Percentiles rank a stretch among this genome's conserved stretches.
Evolutionary conservation across 805 yeast species (phyloP).

Genomic region (Myxozyma geophila): DNA sequence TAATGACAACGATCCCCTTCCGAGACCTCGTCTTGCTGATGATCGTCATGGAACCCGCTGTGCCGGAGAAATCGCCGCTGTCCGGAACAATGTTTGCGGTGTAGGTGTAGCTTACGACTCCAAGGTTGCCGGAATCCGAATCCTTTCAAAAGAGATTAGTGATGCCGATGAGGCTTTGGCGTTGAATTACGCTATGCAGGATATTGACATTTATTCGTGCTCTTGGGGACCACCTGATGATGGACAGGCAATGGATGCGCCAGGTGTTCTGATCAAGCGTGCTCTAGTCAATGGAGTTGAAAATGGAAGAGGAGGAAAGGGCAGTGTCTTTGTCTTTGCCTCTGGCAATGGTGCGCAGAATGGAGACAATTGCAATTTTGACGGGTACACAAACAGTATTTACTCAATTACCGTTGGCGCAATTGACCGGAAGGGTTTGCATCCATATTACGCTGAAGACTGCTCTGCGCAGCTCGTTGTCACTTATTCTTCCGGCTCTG

Average conservation of each 20-base stretch:
- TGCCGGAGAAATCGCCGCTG: conserved; percentile 96
- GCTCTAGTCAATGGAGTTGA: conserved; percentile 84
- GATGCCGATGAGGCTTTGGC: conserved; percentile 92
- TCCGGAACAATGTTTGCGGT: conserved; percentile 84
- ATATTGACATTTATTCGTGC: conserved; percentile 92
- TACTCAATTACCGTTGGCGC: conserved; percentile 95
- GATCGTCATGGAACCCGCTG: conserved; percentile 97
- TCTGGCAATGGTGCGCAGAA: conserved; percentile 87
- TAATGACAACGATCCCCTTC: conserved; percentile 73
- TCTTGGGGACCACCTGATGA: conserved; percentile 99
- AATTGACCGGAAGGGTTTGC: conserved; percentile 81
- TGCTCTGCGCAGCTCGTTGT: conserved; percentile 95
- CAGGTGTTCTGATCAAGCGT: conserved; percentile 73
- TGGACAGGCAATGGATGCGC: conserved; percentile 84
- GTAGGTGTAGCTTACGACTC: conserved; percentile 92
- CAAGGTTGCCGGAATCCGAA: conserved; percentile 86
- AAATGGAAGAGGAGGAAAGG: conserved; percentile 79
- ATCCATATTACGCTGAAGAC: conserved; percentile 88
- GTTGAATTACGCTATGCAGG: conserved; percentile 74
- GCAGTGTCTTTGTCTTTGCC: conserved; percentile 92
- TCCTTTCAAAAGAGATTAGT: conserved; percentile 77
- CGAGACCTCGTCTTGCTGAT: conserved; percentile 77
- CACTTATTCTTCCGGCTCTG: conserved; percentile 89
- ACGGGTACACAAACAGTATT: conserved; percentile 95
- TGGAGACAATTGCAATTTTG: conserved; percentile 93